A percentile compares a stretch with the other conserved stretches of the same genome.
Conservation (phyloP, 2,329 filamentous ascomycete genomes). For the Microdochium paspali region DNA sequence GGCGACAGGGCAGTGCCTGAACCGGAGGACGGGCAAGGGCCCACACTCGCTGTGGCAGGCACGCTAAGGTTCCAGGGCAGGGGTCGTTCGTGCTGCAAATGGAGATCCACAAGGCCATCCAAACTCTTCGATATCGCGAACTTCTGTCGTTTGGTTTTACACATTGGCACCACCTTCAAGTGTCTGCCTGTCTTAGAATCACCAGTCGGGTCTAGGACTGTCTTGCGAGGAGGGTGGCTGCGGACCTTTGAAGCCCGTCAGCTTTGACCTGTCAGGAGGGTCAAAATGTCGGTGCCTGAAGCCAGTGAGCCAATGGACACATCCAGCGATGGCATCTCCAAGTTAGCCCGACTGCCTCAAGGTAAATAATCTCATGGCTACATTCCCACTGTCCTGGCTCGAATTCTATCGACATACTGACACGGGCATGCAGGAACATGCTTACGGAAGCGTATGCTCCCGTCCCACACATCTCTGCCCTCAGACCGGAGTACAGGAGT, state of each 20-base stretch:
- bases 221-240: neutral
- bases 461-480: neutral
- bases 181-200: neutral
- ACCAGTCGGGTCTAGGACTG: neutral
- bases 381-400: no score
- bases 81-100: neutral
- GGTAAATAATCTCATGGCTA: neutral
- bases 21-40: no score
- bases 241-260: neutral
- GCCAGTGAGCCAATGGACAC: neutral
- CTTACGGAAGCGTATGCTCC: neutral
- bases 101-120: neutral
- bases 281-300: neutral
- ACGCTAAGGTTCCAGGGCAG: neutral
- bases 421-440: neutral
- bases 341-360: neutral
- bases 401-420: neutral
- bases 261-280: no score
- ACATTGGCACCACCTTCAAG: neutral
- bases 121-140: neutral
- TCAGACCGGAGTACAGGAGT: constrained; percentile 12
- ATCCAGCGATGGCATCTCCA: neutral
- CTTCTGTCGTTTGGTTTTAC: neutral
- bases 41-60: no score
- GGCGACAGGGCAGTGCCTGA: neutral